Evolutionary conservation across 2,329 filamentous ascomycete genomes (phyloP), one percentile per base, ranked within the genome.

Genomic region (Laburnicola sp.): DNA sequence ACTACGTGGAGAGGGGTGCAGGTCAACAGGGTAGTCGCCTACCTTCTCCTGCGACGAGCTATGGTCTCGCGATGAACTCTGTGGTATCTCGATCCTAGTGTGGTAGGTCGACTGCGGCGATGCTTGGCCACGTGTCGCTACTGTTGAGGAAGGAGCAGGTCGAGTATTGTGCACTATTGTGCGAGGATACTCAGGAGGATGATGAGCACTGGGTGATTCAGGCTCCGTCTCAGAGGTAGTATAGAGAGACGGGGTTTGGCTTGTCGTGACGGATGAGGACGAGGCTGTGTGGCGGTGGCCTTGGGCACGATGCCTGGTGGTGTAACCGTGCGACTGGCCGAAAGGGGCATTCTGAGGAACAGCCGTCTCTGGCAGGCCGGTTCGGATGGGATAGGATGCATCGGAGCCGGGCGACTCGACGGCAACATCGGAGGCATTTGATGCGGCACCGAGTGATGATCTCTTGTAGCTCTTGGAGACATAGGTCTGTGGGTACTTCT

Each of bases 351-450:
- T 27, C 2, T 63, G 58, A 30, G 62, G 56, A 34, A 66, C 37
- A 11, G 62, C 45, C 34, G 62, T 55, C 8, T 72, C 69, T n/a
- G 67, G 64, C 11, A 61, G 66, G 3, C 69, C 69, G 23, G 69
- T 72, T 5, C 63, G 62, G 9, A 70, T 45, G 3, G 61, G 61
- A 44, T 64, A 65, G 4, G 68, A 70, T 10, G 59, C 63, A 35
- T 71, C 66, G 0, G 68, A 71, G 30, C 59, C 63, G 25, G 61
- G 59, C 6, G 65, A 70, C 2, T 72, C 66, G 23, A 67, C 36
- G 16, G 58, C 59, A 2, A 54, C 45, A 6, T 70, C 66, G 3
- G 64, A 67, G 6, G 40, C 53, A 30, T 59, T 50, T 2, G 61
- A 66, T 22, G 37, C 37, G 21, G 53, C 49, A n/a, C 53, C 62